phyloP scores from a whole-genome alignment of 306 rosid species.

The Alnus glutinosa region DNA sequence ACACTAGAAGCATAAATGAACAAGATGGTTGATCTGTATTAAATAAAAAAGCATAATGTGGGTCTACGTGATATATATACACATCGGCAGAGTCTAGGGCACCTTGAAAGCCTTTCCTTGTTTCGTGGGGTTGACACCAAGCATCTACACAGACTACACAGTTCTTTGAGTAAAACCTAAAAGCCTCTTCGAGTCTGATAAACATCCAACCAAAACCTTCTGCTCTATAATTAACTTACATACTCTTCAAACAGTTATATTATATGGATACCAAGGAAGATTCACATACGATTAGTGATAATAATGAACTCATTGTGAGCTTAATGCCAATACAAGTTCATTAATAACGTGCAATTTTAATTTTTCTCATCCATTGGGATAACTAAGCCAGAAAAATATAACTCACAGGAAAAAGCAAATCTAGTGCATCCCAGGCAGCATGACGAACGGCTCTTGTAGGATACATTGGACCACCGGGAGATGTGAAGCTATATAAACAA shows the following conservation, averaged over 20 bases:
- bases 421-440: slow-evolving; percentile 98
- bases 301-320: background rate
- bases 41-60: background rate
- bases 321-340: background rate
- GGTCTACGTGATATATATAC: background rate
- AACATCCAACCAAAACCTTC: background rate
- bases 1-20: background rate
- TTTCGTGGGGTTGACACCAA: background rate
- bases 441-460: slow-evolving; percentile 97
- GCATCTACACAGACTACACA: background rate
- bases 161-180: background rate
- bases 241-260: background rate
- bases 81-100: background rate
- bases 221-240: background rate
- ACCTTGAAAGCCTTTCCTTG: background rate
- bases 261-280: background rate
- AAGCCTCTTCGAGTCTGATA: background rate
- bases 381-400: background rate
- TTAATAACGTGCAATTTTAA: background rate
- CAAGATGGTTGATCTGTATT: background rate
- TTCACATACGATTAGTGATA: background rate
- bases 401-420: slow-evolving; percentile 89
- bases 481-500: slow-evolving; percentile 89
- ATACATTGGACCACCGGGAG: slow-evolving; percentile 98
- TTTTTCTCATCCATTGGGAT: background rate